A percentile compares a stretch with the other conserved stretches of the same genome.
These are phyloP conservation scores for Pseudohalonectria lignicola DNA, from an alignment of 2,329 filamentous ascomycete species.

Conservation along the genomic window DNA sequence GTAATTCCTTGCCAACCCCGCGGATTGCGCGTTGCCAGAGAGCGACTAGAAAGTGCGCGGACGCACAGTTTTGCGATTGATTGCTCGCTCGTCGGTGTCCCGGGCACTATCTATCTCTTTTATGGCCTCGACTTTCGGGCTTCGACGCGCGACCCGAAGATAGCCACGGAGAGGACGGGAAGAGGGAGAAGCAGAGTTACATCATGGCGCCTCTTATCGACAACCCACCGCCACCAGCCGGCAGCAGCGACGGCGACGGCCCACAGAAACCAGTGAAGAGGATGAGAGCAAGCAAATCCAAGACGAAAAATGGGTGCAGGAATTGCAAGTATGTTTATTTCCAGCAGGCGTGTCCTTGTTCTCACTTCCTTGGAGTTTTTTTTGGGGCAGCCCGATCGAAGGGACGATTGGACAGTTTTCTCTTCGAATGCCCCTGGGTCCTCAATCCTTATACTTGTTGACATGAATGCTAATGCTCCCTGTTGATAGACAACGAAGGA, in stretches of 20 bases:
- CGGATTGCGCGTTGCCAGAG: too few species aligned
- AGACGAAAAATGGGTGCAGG: constrained; percentile 55
- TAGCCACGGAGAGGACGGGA: too few species aligned
- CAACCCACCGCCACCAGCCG: not conserved
- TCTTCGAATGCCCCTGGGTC: constrained; percentile 2
- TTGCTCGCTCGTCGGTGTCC: too few species aligned
- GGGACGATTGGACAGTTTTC: too few species aligned
- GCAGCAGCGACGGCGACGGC: constrained; percentile 11
- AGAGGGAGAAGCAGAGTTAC: not conserved
- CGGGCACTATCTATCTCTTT: too few species aligned
- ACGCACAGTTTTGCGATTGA: too few species aligned
- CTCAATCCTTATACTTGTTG: not conserved
- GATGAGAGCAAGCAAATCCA: constrained; percentile 42
- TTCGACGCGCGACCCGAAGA: too few species aligned
- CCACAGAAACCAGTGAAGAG: constrained; percentile 25
- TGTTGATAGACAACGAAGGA: constrained; percentile 39
- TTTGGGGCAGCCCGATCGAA: too few species aligned
- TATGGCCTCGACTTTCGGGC: too few species aligned
- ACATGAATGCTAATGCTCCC: constrained; percentile 4
- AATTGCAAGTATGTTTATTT: constrained; percentile 52
- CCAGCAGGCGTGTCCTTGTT: too few species aligned
- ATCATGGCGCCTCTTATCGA: constrained; percentile 2
- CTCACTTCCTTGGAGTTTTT: not conserved
- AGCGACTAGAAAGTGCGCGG: too few species aligned
- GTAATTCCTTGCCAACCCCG: too few species aligned